Percentiles rank a stretch among this genome's conserved stretches.
These are phyloP conservation scores for Huiozyma sinensis DNA, from an alignment of 805 yeast genomes.

Conservation along the genomic window DNA sequence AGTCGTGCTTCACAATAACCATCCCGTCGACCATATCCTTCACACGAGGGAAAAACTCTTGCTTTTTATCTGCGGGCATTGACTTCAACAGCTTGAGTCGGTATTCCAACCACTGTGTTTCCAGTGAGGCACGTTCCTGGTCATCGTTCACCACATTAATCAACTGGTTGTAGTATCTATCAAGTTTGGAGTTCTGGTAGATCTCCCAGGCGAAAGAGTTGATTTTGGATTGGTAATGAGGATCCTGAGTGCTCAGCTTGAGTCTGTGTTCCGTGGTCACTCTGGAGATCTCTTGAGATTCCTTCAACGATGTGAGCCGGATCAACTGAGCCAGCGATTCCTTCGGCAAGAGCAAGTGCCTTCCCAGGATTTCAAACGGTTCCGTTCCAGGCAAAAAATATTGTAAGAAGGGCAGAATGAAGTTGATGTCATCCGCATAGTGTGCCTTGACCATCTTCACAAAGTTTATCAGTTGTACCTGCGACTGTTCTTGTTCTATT, in stretches of 20 bases:
- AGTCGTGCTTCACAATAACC: constrained; percentile 54
- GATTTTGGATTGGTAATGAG: constrained; percentile 30
- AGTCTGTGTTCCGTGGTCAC: constrained; percentile 38
- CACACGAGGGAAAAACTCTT: constrained; percentile 32
- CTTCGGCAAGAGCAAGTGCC: constrained; percentile 36
- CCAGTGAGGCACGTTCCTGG: constrained; percentile 42
- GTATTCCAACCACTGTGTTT: constrained; percentile 49
- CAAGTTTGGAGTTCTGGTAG: constrained; percentile 41
- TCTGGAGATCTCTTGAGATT: constrained; percentile 33
- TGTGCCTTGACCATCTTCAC: constrained; percentile 36
- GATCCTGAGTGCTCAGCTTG: constrained; percentile 35
- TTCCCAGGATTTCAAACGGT: constrained; percentile 43
- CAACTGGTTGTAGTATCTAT: constrained; percentile 41
- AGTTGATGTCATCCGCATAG: constrained; percentile 23
- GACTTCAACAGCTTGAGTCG: constrained; percentile 43
- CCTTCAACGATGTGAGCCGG: constrained; percentile 31
- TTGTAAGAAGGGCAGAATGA: constrained; percentile 37
- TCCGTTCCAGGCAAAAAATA: constrained; percentile 45
- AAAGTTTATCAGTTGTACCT: constrained; percentile 40
- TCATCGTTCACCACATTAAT: constrained; percentile 57
- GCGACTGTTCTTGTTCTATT: constrained; percentile 33
- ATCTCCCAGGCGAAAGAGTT: constrained; percentile 36
- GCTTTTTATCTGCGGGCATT: constrained; percentile 38
- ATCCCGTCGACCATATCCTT: constrained; percentile 56
- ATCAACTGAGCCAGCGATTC: constrained; percentile 37